Evolutionary conservation across 768 basidiomycete genomes (phyloP).

Genomic region (Sarcodon sp.): DNA sequence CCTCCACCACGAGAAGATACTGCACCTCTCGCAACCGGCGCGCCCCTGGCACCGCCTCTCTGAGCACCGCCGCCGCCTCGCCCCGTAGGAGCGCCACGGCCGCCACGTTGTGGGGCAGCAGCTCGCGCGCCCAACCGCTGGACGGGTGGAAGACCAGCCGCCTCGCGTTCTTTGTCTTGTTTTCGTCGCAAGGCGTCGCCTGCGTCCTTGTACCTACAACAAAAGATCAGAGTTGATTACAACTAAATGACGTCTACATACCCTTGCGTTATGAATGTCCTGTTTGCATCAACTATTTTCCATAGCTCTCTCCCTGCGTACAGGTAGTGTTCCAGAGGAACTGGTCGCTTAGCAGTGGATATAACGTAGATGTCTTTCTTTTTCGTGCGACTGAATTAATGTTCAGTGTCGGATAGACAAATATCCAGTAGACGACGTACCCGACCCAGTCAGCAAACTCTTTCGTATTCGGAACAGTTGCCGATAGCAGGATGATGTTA

Average conservation of each 20-base stretch:
- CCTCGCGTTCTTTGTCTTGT: conserved; percentile 97
- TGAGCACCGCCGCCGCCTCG: conserved; percentile 34
- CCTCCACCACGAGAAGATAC: conserved; percentile 23
- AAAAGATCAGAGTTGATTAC: conserved; percentile 1
- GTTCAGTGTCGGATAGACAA: neutral
- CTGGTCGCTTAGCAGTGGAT: conserved; percentile 89
- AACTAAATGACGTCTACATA: conserved; percentile 17
- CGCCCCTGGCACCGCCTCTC: conserved; percentile 27
- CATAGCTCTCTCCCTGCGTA: conserved; percentile 89
- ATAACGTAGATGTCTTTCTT: conserved; percentile 99
- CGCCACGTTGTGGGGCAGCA: conserved; percentile 33
- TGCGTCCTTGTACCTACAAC: conserved; percentile 74
- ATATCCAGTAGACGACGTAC: conserved; percentile 29
- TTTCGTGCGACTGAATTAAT: conserved; percentile 71
- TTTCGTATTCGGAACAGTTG: conserved; percentile 95
- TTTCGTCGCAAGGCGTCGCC: conserved; percentile 81
- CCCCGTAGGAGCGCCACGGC: conserved; percentile 31
- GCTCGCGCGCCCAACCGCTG: conserved; percentile 78
- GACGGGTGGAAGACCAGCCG: conserved; percentile 80
- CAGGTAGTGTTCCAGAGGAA: conserved; percentile 92
- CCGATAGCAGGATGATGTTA: conserved; percentile 92
- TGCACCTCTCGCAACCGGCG: conserved; percentile 24
- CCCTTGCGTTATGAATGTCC: conserved; percentile 67
- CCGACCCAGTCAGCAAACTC: conserved; percentile 99
- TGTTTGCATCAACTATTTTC: conserved; percentile 82